phyloP scores from a whole-genome alignment of 2,329 filamentous ascomycete species.

The Hypoxylon rubiginosum region DNA sequence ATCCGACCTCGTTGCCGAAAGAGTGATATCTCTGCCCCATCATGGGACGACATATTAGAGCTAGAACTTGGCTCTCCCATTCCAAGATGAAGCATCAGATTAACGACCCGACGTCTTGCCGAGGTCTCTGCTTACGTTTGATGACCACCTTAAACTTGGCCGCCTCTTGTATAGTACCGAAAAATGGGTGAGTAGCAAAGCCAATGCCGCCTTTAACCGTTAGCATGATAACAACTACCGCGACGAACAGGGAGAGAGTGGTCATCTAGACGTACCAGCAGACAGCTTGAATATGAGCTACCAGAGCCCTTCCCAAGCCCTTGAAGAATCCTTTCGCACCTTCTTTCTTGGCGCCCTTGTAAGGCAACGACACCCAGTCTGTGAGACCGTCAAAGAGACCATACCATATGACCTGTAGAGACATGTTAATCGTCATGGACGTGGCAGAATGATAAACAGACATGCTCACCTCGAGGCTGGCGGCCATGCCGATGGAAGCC shows the following conservation, averaged over 20 bases:
- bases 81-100: slow-evolving; percentile 25
- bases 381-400: slow-evolving; percentile 34
- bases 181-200: slow-evolving; percentile 34
- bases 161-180: slow-evolving; percentile 43
- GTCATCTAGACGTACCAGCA: slow-evolving; percentile 31
- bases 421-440: slow-evolving; percentile 2
- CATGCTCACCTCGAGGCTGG: slow-evolving; percentile 25
- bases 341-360: slow-evolving; percentile 32
- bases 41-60: neutral
- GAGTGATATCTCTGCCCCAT: neutral
- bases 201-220: slow-evolving; percentile 32
- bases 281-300: slow-evolving; percentile 33
- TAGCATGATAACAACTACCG: slow-evolving; percentile 22
- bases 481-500: slow-evolving; percentile 36
- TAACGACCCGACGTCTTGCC: slow-evolving; percentile 25
- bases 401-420: slow-evolving; percentile 27
- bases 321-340: slow-evolving; percentile 39
- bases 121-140: slow-evolving; percentile 31
- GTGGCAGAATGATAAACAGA: neutral
- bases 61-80: neutral
- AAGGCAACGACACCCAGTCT: slow-evolving; percentile 40
- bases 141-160: slow-evolving; percentile 38
- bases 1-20: neutral
- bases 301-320: slow-evolving; percentile 24
- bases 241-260: no score